These are phyloP conservation scores for Sanguinoderma infundibulare DNA, from an alignment of 1,284 basidiomycete species.

Conservation along the genomic window DNA sequence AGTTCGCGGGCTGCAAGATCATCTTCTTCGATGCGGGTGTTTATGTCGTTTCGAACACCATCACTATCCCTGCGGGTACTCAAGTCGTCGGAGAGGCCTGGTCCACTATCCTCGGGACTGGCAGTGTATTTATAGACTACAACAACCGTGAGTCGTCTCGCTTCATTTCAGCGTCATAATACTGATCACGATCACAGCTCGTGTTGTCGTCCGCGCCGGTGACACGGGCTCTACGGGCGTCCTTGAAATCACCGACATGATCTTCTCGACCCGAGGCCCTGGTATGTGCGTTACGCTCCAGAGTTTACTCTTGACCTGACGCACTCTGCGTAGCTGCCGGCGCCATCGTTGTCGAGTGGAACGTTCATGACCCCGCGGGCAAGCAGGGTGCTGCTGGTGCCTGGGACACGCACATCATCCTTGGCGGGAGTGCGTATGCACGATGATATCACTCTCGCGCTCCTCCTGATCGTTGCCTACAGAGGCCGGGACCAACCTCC, in stretches of 20 bases:
- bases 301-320: neutral
- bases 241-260: conserved; percentile 64
- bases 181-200: too few relatives aligned
- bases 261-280: conserved; percentile 58
- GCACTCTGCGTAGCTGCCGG: conserved; percentile 52
- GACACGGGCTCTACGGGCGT: conserved; percentile 49
- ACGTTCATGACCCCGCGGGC: conserved; percentile 62
- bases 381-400: conserved; percentile 65
- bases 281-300: conserved; percentile 38
- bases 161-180: too few relatives aligned
- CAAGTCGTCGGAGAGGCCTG: conserved; percentile 79
- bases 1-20: conserved; percentile 75
- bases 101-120: conserved; percentile 74
- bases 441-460: neutral
- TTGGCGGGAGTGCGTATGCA: conserved; percentile 24
- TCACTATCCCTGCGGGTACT: conserved; percentile 72
- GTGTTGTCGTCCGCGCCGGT: conserved; percentile 67
- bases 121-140: conserved; percentile 58
- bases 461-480: neutral
- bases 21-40: conserved; percentile 76
- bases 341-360: conserved; percentile 78
- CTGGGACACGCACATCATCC: conserved; percentile 72
- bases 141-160: conserved; percentile 54
- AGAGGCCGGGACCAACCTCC: conserved; percentile 60
- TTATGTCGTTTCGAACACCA: conserved; percentile 73